Base-by-base conservation (phyloP, 208 protist genomes). In the Leishmania tarentolae region DNA sequence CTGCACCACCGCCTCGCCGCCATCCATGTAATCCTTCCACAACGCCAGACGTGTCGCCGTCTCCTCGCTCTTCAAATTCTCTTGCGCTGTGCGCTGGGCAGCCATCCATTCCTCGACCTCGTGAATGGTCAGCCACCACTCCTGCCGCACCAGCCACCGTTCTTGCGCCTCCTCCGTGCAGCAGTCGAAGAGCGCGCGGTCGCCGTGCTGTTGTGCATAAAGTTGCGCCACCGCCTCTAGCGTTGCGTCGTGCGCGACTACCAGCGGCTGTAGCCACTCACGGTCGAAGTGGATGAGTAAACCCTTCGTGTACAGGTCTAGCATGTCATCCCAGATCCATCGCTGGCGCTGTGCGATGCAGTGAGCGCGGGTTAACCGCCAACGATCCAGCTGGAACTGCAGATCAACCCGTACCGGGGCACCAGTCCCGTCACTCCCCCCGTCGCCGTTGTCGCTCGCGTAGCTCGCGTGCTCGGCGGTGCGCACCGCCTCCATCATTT, bases 261-360 rank as follows among this genome's bases (percentile, higher is more conserved):
- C 42, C 8, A 94, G 79, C 28, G 87, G 88, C 75, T 88, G 76
- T 53, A 84, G 50, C 86, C 87, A 93, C 81, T 84, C 85, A 56
- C 83, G 70, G 57, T 65, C 73, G 57, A 89, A 94, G 59, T 90
- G 84, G 50, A 87, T 77, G 35, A 76, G 79, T 0, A 77, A 65
- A 17, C 87, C 85, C 57, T 88, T 88, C 19, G 47, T 68, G 71
- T 88, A 92, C 1, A 93, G 83, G 68, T 86, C 81, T 19, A 83
- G 44, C 77, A 92, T 84, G 79, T 90, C 84, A 66, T 75, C 86
- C 40, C 81, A 79, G 6, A 94, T 81, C 88, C 87, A 96, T 47
- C 68, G 74, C 61, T 82, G 75, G 17, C 92, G 90, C 46, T 88
- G 90, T 66, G 75, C 75, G 6, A 82, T 44, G 35, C 57, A 70